Evolutionary conservation across 768 basidiomycete species (phyloP), one percentile per base, ranked within the genome.

Genomic region (Tricholoma bakamatsutake): DNA sequence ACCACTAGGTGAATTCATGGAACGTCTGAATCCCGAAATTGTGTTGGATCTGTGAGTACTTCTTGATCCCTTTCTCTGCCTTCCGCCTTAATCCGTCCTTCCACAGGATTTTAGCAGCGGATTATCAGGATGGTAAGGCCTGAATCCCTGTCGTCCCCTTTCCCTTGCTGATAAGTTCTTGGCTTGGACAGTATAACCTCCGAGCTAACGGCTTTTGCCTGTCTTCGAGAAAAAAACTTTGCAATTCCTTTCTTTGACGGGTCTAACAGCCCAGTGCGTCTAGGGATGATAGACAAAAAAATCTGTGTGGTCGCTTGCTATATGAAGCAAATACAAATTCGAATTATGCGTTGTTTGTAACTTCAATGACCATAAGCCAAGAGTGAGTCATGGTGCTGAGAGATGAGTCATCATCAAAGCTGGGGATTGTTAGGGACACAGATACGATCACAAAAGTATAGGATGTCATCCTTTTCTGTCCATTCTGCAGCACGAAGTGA

Each of bases 21-120:
- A 95, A 60, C 80, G 94, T 17, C 80, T 98, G 50, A 84, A 85
- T 1, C 90, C 90, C 1, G 93, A 96, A 68, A 81, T 97, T 46
- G 89, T 90, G 1, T 71, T 98, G 5, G 94, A 97, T 68, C 69
- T 96, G 94, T 97, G 61, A 66, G 91, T 81, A 13, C 6, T 13
- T 47, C 28, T 48, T 13, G 13, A 8, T 17, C 10, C 5, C 46
- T 13, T n/a, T 18, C 3, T 11, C 9, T 24, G 1, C 8, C 7
- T 15, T n/a, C 5, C 53, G 53, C 28, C 56, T 35, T 11, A n/a
- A 46, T 15, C 37, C 21, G 35, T 54, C 40, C 51, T 59, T 46
- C 15, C 52, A 27, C 60, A 85, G 83, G 53, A 69, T 85, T 33
- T 61, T 83, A 53, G 83, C 83, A 30, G 84, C 84, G 45, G 84